A percentile compares a stretch with the other conserved stretches of the same genome.
Conservation (phyloP, 1,139 yeast species). For the Yamadazyma taylorii region DNA sequence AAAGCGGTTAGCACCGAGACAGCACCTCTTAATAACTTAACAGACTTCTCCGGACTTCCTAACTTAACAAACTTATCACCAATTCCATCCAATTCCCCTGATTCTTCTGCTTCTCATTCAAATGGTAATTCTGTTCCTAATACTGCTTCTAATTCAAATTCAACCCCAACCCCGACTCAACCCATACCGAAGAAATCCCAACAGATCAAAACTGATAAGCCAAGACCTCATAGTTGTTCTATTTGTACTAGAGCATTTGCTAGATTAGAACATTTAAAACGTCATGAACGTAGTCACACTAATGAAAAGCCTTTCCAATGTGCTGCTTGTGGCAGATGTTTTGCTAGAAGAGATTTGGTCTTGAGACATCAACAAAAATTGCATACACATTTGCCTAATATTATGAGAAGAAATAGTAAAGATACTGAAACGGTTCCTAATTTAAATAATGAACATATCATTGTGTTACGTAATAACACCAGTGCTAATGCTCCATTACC, state of each 20-base stretch:
- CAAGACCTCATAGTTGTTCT: constrained; percentile 86
- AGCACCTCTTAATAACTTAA: neutral
- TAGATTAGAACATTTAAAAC: constrained; percentile 85
- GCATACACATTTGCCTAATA: constrained; percentile 27
- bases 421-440: constrained; percentile 12
- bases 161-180: constrained; percentile 28
- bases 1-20: neutral
- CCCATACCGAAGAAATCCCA: constrained; percentile 89
- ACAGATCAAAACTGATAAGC: constrained; percentile 82
- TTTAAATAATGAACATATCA: constrained; percentile 37
- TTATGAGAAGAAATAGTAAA: constrained; percentile 21
- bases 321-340: constrained; percentile 51
- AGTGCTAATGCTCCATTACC: constrained; percentile 47
- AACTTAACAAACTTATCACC: constrained; percentile 1
- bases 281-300: constrained; percentile 94
- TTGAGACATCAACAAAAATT: constrained; percentile 49
- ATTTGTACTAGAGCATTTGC: constrained; percentile 98
- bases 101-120: neutral
- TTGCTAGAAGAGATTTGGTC: constrained; percentile 50
- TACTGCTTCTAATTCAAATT: neutral
- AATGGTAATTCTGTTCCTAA: neutral
- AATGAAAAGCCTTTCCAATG: constrained; percentile 89
- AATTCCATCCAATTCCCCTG: constrained; percentile 1
- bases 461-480: constrained; percentile 45
- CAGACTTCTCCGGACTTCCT: neutral